These are phyloP conservation scores for Rhododendron simsii DNA, from an alignment of 148 eudicot species.

Conservation along the genomic window DNA sequence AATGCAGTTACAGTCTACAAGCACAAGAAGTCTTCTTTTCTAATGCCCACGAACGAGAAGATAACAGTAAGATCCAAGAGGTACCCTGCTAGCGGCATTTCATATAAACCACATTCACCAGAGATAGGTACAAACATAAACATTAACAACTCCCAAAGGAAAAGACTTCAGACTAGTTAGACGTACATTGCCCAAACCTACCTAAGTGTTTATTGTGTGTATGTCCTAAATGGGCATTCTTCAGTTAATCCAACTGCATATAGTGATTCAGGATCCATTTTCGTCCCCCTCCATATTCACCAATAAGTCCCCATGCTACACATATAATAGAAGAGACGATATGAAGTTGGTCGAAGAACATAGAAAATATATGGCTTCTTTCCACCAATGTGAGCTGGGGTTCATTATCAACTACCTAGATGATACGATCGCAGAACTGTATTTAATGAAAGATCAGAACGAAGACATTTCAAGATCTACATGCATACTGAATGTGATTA, in stretches of 20 bases:
- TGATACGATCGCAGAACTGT: no score
- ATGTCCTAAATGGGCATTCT: background rate
- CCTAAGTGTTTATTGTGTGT: background rate
- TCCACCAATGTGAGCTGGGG: background rate
- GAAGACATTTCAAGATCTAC: background rate
- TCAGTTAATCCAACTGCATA: background rate
- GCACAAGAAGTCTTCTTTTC: background rate
- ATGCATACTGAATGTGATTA: background rate
- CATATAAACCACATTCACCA: background rate
- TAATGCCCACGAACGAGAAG: background rate
- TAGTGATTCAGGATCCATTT: background rate
- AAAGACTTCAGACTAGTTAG: background rate
- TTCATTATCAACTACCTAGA: background rate
- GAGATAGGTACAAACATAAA: background rate
- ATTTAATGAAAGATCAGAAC: background rate
- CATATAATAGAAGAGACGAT: background rate
- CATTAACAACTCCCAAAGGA: background rate
- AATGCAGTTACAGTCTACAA: background rate
- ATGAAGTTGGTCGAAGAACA: background rate
- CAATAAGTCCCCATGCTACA: background rate
- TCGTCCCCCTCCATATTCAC: background rate
- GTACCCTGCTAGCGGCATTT: background rate
- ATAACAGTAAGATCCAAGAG: background rate
- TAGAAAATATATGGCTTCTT: background rate
- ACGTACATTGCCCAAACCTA: background rate